These are phyloP conservation scores for Dactylellina leptospora DNA, from an alignment of 2,329 filamentous ascomycete genomes.

Conservation along the genomic window DNA sequence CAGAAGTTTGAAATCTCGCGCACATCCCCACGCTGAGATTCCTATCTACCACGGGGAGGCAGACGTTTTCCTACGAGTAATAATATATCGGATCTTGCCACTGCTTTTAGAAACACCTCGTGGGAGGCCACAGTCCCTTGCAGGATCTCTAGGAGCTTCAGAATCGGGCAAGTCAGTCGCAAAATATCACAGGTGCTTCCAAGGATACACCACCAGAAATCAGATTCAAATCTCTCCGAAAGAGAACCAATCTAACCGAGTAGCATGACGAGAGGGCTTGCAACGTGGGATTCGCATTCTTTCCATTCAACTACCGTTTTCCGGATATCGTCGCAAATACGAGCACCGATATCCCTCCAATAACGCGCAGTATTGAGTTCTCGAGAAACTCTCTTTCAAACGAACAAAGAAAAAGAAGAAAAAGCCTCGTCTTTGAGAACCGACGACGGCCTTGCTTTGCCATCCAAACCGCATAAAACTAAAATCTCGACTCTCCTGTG, in stretches of 20 bases:
- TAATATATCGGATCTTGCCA: conserved; percentile 41
- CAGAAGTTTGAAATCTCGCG: background rate
- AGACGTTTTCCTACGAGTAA: conserved; percentile 17
- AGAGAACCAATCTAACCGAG: conserved; percentile 29
- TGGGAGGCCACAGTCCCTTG: conserved; percentile 35
- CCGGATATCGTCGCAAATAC: conserved; percentile 61
- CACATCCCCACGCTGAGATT: background rate
- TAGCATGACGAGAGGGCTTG: conserved; percentile 45
- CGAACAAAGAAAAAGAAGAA: background rate
- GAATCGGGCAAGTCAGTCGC: conserved; percentile 48
- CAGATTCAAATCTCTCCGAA: conserved; percentile 23
- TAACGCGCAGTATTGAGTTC: conserved; percentile 7
- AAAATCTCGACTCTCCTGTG: conserved; percentile 25
- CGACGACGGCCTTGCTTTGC: conserved; percentile 22
- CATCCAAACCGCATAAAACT: conserved; percentile 13
- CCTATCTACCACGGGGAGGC: conserved; percentile 31
- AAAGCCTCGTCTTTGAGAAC: conserved; percentile 13
- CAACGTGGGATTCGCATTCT: conserved; percentile 16
- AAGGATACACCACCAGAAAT: conserved; percentile 9
- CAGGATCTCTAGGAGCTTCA: conserved; percentile 38
- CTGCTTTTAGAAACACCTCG: conserved; percentile 47
- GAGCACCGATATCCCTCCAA: conserved; percentile 61
- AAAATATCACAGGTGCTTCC: conserved; percentile 31
- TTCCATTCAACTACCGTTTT: conserved; percentile 45
- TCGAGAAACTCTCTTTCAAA: conserved; percentile 21